Evolutionary conservation across 371 early-diverging fungal species (phyloP).

Genomic region (Mortierella sp.): DNA sequence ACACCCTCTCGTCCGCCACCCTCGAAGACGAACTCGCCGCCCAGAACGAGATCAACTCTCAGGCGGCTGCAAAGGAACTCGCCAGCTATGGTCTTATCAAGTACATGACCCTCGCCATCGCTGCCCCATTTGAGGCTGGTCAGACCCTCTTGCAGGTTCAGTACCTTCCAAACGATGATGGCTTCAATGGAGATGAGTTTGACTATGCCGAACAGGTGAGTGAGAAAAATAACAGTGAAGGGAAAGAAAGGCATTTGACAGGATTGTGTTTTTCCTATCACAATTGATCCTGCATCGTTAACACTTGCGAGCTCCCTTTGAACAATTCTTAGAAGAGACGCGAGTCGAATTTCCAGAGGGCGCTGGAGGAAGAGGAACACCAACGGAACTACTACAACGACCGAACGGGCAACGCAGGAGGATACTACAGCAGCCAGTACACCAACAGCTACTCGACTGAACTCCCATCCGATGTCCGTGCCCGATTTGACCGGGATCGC

Average conservation of each 20-base stretch:
- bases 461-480: conserved; percentile 1
- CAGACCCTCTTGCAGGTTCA: conserved; percentile 89
- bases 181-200: conserved; percentile 50
- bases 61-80: conserved; percentile 62
- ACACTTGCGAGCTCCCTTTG: background rate
- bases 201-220: conserved; percentile 52
- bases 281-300: background rate
- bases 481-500: conserved; percentile 20
- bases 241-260: background rate
- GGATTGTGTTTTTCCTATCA: background rate
- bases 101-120: conserved; percentile 75
- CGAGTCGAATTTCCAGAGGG: conserved; percentile 29
- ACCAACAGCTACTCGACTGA: conserved; percentile 5
- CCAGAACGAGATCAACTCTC: conserved; percentile 50
- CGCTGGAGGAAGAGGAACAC: conserved; percentile 31
- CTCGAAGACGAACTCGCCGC: conserved; percentile 54
- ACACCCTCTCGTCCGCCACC: conserved; percentile 34
- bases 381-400: conserved; percentile 27
- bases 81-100: conserved; percentile 78
- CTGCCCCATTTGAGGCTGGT: conserved; percentile 84
- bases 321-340: conserved; percentile 20
- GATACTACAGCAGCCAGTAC: conserved; percentile 25
- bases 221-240: background rate
- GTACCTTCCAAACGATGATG: conserved; percentile 75
- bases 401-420: conserved; percentile 26